Evolutionary conservation across 2,329 filamentous ascomycete species (phyloP).

Genomic region (Epicoccum sorghinum): DNA sequence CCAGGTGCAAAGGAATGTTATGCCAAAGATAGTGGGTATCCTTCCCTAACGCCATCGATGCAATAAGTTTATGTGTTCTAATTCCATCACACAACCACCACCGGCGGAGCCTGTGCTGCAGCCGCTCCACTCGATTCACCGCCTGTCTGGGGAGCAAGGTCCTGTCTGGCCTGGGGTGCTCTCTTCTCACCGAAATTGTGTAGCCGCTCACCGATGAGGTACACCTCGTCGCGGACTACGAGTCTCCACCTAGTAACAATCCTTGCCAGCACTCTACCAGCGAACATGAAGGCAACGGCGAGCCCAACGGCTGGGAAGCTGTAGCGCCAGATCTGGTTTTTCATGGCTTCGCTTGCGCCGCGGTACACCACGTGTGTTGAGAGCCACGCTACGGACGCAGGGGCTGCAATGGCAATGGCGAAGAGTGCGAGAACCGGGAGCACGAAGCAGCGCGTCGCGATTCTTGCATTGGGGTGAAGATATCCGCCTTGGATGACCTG

Average conservation of each 20-base stretch:
- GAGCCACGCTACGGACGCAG: constrained; percentile 64
- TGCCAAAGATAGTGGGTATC: constrained; percentile 8
- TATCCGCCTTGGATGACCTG: constrained; percentile 74
- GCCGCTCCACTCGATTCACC: background rate
- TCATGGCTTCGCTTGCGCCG: constrained; percentile 54
- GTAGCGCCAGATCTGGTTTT: constrained; percentile 64
- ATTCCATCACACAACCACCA: background rate
- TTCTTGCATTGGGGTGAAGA: constrained; percentile 74
- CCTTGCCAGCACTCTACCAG: constrained; percentile 56
- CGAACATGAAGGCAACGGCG: constrained; percentile 54
- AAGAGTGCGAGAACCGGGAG: constrained; percentile 73
- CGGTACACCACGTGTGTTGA: constrained; percentile 52
- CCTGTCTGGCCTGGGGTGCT: constrained; percentile 16
- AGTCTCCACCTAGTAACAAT: constrained; percentile 78
- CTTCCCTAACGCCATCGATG: constrained; percentile 10
- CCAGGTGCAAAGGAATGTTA: constrained; percentile 8
- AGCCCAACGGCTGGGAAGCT: constrained; percentile 73
- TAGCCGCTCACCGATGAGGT: constrained; percentile 89
- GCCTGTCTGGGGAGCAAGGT: background rate
- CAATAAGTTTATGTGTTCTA: background rate
- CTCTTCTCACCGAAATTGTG: constrained; percentile 84
- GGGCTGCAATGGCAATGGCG: constrained; percentile 65
- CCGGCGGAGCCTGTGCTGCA: background rate
- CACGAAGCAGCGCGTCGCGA: constrained; percentile 88
- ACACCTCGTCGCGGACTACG: constrained; percentile 90